A percentile compares a stretch with the other conserved stretches of the same genome.
These are phyloP conservation scores for Ceratocystis variospora DNA, from an alignment of 2,329 filamentous ascomycete genomes.

Conservation along the genomic window DNA sequence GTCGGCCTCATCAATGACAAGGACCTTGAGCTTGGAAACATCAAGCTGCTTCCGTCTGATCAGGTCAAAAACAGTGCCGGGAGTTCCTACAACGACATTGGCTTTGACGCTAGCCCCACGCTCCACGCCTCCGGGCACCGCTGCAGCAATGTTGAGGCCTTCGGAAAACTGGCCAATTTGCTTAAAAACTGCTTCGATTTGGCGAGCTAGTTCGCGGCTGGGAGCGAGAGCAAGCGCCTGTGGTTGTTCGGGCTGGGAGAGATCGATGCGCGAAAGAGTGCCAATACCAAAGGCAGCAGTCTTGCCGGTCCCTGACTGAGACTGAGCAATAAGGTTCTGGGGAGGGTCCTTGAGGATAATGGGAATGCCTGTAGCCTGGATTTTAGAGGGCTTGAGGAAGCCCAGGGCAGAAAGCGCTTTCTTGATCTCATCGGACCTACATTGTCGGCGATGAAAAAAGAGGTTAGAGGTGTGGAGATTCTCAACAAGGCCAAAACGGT, in stretches of 20 bases:
- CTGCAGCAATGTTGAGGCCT: slow-evolving; percentile 61
- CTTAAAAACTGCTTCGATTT: slow-evolving; percentile 76
- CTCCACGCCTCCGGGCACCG: slow-evolving; percentile 63
- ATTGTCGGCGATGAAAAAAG: background rate
- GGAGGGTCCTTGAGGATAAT: slow-evolving; percentile 79
- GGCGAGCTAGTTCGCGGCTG: slow-evolving; percentile 83
- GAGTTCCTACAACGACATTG: slow-evolving; percentile 81
- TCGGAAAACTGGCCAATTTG: slow-evolving; percentile 75
- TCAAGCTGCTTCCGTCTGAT: slow-evolving; percentile 67
- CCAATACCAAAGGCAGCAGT: slow-evolving; percentile 93
- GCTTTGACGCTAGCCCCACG: slow-evolving; percentile 56
- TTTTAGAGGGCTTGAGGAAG: slow-evolving; percentile 93
- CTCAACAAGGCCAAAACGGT: background rate
- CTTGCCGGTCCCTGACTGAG: slow-evolving; percentile 97
- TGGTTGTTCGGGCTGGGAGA: slow-evolving; percentile 50
- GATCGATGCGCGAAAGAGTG: slow-evolving; percentile 73
- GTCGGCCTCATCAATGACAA: slow-evolving; percentile 93
- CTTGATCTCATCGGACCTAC: slow-evolving; percentile 43
- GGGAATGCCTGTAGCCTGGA: slow-evolving; percentile 87
- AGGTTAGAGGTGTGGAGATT: slow-evolving; percentile 11
- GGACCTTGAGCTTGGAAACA: slow-evolving; percentile 54
- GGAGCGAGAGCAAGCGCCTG: slow-evolving; percentile 85
- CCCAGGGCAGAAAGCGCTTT: slow-evolving; percentile 67
- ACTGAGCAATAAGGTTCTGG: slow-evolving; percentile 90
- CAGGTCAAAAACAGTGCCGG: slow-evolving; percentile 81